Base-by-base conservation (phyloP, 179 eudicot genomes). In the Beta corolliflora region DNA sequence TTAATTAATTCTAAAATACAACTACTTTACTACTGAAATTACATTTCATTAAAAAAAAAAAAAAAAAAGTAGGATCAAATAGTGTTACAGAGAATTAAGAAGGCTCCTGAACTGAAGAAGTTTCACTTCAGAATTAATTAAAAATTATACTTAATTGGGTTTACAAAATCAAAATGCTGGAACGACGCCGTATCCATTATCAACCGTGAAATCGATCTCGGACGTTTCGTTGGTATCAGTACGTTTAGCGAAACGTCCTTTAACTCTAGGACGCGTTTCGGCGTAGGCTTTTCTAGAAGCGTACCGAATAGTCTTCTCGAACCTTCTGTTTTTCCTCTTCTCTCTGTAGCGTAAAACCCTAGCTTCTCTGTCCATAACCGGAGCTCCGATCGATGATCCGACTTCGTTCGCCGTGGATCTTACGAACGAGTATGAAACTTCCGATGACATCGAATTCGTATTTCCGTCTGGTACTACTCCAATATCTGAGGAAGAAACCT, bases 281-380 rank as follows among this genome's bases (percentile, higher is more conserved):
- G 88, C 88, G 69, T 87, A 87, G 1, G 90, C 90, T 67, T 88
- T 88, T 55, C 90, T 73, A 3, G 87, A 88, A 9, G 90, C 88
- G 81, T 88, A 88, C 7, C 88, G 84, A 46, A 88, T 88, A 46
- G 88, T 88, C 82, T 88, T 88, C 88, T 88, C 82, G 56, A 88
- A 88, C 85, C 77, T 88, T 44, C 90, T 50, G 73, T 88, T 88
- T 85, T 88, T 88, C 82, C 87, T 81, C 84, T 86, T 88, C 80
- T 88, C 90, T 15, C 90, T 85, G 88, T 85, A 88, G 71, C 90
- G 72, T 61, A 85, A 59, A 59, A 88, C 90, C 71, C 87, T 83
- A 54, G 88, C 88, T 56, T 79, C 87, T 73, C 90, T 77, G 53
- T 86, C 85, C 23, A 83, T 52, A 23, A 7, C 86, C 29, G 83